Evolutionary conservation across 768 basidiomycete species (phyloP).

Genomic region (Lentinula lateritia): DNA sequence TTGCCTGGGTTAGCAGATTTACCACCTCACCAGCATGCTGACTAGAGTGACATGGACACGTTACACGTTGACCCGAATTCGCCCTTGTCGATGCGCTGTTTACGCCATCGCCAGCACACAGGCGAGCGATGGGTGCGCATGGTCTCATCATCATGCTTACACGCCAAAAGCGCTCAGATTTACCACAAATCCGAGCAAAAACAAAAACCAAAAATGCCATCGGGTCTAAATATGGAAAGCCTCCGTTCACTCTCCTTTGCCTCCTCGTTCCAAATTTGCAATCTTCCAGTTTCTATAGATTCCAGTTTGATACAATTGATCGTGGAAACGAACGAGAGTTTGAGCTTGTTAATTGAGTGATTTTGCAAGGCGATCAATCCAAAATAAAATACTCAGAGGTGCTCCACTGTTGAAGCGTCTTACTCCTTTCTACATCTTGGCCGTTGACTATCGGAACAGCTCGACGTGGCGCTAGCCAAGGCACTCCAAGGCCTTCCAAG

Average conservation of each 20-base stretch:
- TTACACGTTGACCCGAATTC: background rate
- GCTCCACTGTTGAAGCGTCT: too few relatives aligned
- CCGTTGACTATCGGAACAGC: too few relatives aligned
- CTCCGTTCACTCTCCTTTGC: background rate
- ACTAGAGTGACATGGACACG: background rate
- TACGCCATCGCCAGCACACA: background rate
- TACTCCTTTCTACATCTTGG: too few relatives aligned
- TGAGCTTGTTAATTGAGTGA: too few relatives aligned
- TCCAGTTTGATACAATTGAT: too few relatives aligned
- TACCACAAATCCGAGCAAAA: background rate
- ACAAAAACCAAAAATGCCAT: background rate
- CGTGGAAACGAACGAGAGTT: too few relatives aligned
- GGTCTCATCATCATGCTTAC: conserved; percentile 5
- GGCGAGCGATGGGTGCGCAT: conserved; percentile 3
- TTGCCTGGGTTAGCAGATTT: background rate
- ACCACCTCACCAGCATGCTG: background rate
- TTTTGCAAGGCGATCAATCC: too few relatives aligned
- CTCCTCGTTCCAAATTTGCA: too few relatives aligned
- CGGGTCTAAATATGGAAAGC: background rate
- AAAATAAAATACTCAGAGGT: too few relatives aligned
- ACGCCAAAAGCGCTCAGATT: background rate
- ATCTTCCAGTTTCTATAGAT: too few relatives aligned
- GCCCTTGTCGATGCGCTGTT: background rate
- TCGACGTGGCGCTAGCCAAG: too few relatives aligned
- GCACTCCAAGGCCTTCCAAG: too few relatives aligned